Conservation (phyloP, 192 early-diverging fungal genomes). For the Backusella psychrophila region DNA sequence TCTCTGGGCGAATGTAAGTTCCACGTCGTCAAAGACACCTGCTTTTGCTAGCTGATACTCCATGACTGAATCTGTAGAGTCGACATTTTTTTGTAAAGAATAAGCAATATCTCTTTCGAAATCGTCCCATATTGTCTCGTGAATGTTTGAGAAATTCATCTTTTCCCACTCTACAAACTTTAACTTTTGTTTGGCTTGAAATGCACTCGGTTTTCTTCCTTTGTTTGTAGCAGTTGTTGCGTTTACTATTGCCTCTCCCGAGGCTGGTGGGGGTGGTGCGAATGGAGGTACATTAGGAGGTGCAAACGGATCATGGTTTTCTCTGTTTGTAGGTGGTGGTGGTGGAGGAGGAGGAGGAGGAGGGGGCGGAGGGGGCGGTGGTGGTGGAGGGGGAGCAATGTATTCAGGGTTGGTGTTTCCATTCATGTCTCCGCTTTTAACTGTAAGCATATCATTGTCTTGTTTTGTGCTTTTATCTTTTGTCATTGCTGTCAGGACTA, state of each 20-base stretch:
- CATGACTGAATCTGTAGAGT: constrained; percentile 10
- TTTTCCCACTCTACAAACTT: constrained; percentile 83
- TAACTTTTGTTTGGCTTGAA: constrained; percentile 65
- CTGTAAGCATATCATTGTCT: background rate
- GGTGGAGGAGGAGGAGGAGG: constrained; percentile 23
- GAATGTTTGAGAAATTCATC: constrained; percentile 60
- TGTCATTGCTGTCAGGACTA: background rate
- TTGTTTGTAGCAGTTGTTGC: background rate
- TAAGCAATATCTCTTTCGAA: constrained; percentile 5
- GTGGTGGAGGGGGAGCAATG: constrained; percentile 16
- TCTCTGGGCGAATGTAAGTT: constrained; percentile 34
- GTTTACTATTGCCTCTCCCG: background rate
- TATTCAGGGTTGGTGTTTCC: background rate
- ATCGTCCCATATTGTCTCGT: constrained; percentile 60
- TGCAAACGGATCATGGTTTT: background rate
- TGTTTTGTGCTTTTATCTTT: background rate
- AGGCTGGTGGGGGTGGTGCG: constrained; percentile 28
- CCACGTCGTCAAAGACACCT: constrained; percentile 34
- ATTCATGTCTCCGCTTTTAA: background rate
- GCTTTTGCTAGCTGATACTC: constrained; percentile 37
- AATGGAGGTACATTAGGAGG: constrained; percentile 27
- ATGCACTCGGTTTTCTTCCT: constrained; percentile 30
- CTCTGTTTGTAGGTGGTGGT: constrained; percentile 16
- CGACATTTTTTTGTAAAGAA: constrained; percentile 3
- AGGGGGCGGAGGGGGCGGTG: constrained; percentile 20